Evolutionary conservation across 2,329 filamentous ascomycete species (phyloP), one percentile per base, ranked within the genome.

Genomic region (Ascocoryne sarcoides): DNA sequence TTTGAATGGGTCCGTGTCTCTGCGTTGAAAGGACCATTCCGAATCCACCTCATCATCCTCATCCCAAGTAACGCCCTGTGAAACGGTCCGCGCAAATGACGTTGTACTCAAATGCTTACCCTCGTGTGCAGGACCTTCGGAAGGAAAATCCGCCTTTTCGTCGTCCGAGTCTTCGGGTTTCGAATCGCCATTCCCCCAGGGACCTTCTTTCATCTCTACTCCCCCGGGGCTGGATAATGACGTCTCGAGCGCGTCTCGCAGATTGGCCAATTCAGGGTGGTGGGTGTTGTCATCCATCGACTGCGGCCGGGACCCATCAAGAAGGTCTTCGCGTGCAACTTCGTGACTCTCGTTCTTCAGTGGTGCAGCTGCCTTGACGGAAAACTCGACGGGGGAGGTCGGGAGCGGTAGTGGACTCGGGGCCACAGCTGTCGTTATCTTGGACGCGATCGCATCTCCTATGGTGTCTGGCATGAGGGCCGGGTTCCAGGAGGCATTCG

Each of bases 31-130:
- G 36, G 62, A 70, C 70, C 72, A 79, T 45, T 79, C 75, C n/a
- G 61, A 45, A 31, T 60, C 56, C 3, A 56, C 56, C 16, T 78
- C 75, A 40, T 72, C 65, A 16, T 77, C 76, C 29, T 75, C 72
- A 41, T 66, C 68, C 62, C 75, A 79, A 56, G 65, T 77, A 17
- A 79, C 63, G 39, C 79, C 75, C 42, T 79, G 71, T 9, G 76
- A 73, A 10, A 79, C 75, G 2, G 78, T 82, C 26, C 77, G 70
- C 9, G 76, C 68, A 59, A 82, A 82, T 0, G 78, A 82, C 56
- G 72, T 68, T 35, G 69, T 76, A 58, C 75, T 81, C 8, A 69
- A 59, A 55, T 80, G 76, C 48, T 76, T 75, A 18, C 67, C 64
- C 14, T 60, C 53, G 15, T 62, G 61, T n/a, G 48, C 51, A 16